Evolutionary conservation across 2,329 filamentous ascomycete genomes (phyloP).

Genomic region (Aspergillus bombycis): DNA sequence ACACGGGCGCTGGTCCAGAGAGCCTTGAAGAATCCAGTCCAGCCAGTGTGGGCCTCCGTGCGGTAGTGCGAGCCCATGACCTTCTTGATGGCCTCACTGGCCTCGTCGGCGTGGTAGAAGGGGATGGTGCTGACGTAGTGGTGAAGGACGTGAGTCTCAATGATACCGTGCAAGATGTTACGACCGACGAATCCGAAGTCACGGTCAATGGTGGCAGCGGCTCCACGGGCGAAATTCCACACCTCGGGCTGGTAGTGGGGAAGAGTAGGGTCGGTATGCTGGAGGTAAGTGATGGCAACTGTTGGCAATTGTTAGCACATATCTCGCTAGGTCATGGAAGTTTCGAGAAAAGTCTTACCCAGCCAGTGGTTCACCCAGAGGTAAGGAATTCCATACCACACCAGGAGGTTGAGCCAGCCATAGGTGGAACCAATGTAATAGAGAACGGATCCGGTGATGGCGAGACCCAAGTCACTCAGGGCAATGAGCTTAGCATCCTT

Average conservation of each 20-base stretch:
- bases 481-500: conserved; percentile 87
- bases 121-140: conserved; percentile 96
- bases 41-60: conserved; percentile 73
- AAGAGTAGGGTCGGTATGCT: conserved; percentile 93
- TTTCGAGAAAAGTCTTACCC: conserved; percentile 63
- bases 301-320: conserved; percentile 19
- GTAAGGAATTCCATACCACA: conserved; percentile 96
- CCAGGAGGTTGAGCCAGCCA: conserved; percentile 81
- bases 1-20: conserved; percentile 78
- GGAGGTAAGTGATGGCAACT: conserved; percentile 97
- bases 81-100: conserved; percentile 87
- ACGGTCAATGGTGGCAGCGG: conserved; percentile 93
- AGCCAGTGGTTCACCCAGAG: conserved; percentile 99
- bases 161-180: conserved; percentile 88
- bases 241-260: conserved; percentile 85
- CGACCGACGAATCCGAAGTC: conserved; percentile 97
- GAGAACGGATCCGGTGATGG: conserved; percentile 64
- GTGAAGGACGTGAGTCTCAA: conserved; percentile 97
- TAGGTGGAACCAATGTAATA: conserved; percentile 73
- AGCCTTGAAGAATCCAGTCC: conserved; percentile 79
- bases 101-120: conserved; percentile 95
- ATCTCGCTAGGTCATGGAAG: conserved; percentile 5
- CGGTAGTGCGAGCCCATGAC: conserved; percentile 98
- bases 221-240: conserved; percentile 93
- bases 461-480: conserved; percentile 81